A percentile compares a stretch with the other conserved stretches of the same genome.
Conservation (phyloP, 108 stramenopile genomes). For the Parmales sp. region DNA sequence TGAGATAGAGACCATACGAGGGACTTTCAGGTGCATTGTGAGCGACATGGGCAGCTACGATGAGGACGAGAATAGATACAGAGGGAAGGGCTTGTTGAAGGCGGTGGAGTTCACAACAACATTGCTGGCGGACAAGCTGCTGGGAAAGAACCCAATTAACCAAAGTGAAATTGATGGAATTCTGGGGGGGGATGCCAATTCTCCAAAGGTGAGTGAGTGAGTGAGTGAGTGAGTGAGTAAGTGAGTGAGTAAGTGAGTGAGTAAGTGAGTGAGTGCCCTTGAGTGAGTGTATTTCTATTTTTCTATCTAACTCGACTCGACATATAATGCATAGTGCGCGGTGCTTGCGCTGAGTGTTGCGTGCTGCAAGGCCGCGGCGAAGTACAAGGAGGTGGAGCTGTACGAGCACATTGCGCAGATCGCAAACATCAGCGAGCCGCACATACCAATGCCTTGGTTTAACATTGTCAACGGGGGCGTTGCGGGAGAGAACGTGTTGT, state of each 20-base stretch:
- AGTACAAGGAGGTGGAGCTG: conserved; percentile 13
- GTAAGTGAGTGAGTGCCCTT: no score
- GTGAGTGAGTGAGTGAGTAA: no score
- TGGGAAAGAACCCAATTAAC: conserved; percentile 17
- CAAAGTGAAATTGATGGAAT: conserved; percentile 17
- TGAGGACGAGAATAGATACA: conserved; percentile 15
- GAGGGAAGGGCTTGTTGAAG: conserved; percentile 17
- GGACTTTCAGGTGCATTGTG: conserved; percentile 2
- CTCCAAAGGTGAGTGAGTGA: no score
- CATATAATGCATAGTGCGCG: no score
- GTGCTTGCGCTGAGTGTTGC: conserved; percentile 24
- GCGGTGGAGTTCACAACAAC: conserved; percentile 13
- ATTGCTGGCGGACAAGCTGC: conserved; percentile 20
- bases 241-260: no score
- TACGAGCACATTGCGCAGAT: conserved; percentile 20
- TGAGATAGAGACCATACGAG: conserved; percentile 20
- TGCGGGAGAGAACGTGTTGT: not conserved
- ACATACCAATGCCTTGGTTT: conserved; percentile 8
- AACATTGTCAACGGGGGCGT: not conserved
- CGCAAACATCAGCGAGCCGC: not conserved
- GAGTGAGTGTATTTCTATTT: no score
- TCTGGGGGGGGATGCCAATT: conserved; percentile 12
- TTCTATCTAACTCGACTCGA: no score
- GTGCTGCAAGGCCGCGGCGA: conserved; percentile 25
- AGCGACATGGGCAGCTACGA: conserved; percentile 20